phyloP scores from a whole-genome alignment of 2,329 filamentous ascomycete genomes.

The Hymenoscyphus infarciens region DNA sequence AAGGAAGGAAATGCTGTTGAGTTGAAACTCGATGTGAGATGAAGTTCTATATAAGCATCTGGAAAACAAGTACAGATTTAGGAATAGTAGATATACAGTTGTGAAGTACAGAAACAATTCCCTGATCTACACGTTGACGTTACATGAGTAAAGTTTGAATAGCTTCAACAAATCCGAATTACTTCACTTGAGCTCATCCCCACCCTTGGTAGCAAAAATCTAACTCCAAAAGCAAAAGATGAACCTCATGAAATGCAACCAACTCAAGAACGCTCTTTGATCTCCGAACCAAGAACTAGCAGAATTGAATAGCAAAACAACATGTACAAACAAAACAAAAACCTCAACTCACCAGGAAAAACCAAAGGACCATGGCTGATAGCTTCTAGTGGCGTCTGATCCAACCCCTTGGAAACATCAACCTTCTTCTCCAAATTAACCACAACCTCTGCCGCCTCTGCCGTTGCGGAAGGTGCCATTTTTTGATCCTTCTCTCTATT shows the following conservation, averaged over 20 bases:
- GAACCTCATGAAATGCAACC: background rate
- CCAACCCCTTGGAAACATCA: slow-evolving; percentile 30
- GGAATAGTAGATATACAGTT: background rate
- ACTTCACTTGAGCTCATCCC: no score
- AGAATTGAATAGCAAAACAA: background rate
- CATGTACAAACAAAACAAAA: background rate
- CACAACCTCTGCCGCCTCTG: slow-evolving; percentile 6
- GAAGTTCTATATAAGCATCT: background rate
- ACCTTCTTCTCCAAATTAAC: slow-evolving; percentile 15
- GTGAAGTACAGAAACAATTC: background rate
- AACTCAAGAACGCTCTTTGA: background rate
- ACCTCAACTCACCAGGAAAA: slow-evolving; percentile 24
- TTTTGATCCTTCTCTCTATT: no score
- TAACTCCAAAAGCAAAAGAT: background rate
- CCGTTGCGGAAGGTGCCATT: slow-evolving; percentile 22
- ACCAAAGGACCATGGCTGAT: slow-evolving; percentile 34
- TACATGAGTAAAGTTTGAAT: no score
- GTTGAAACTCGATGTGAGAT: background rate
- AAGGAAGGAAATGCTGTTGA: background rate
- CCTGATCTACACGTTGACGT: no score
- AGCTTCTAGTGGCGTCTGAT: slow-evolving; percentile 34
- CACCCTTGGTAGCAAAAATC: no score
- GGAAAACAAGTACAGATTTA: background rate
- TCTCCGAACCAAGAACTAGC: background rate
- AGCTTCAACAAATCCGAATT: no score